phyloP scores from a whole-genome alignment of 441 rosid genomes.

The Syzygium malaccense region DNA sequence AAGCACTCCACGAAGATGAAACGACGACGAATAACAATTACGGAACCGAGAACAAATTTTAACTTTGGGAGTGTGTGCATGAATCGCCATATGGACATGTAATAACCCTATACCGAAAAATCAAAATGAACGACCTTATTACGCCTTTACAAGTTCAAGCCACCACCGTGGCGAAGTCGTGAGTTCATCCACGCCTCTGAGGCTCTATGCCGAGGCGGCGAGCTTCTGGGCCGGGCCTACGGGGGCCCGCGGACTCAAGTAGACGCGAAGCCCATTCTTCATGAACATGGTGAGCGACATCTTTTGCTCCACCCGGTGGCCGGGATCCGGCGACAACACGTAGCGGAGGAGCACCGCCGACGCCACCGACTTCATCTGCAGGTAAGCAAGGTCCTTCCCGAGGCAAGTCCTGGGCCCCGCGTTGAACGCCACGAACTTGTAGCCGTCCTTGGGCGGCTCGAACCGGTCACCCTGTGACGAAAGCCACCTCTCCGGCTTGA shows the following conservation, averaged over 20 bases:
- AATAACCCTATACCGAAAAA: neutral
- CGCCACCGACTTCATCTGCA: constrained; percentile 34
- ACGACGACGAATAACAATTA: neutral
- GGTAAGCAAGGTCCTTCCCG: constrained; percentile 34
- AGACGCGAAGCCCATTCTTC: constrained; percentile 1
- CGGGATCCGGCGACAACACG: neutral
- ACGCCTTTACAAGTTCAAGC: neutral
- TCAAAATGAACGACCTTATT: neutral
- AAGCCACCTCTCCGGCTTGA: constrained; percentile 41
- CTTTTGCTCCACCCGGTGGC: constrained; percentile 10
- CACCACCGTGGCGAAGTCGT: neutral
- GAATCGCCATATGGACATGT: neutral
- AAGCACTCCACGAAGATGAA: neutral
- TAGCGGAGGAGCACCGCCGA: constrained; percentile 19
- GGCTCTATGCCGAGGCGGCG: neutral
- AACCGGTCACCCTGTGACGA: constrained; percentile 14
- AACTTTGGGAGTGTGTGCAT: neutral
- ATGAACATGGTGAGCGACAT: constrained; percentile 11
- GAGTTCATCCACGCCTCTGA: neutral
- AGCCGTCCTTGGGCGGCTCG: constrained; percentile 9
- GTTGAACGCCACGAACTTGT: constrained; percentile 28
- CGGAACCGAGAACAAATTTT: neutral
- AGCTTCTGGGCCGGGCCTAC: neutral
- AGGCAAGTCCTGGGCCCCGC: constrained; percentile 37
- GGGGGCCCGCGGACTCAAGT: neutral